These are phyloP conservation scores for Lasiodiplodia gonubiensis DNA, from an alignment of 2,329 filamentous ascomycete genomes.

Conservation along the genomic window DNA sequence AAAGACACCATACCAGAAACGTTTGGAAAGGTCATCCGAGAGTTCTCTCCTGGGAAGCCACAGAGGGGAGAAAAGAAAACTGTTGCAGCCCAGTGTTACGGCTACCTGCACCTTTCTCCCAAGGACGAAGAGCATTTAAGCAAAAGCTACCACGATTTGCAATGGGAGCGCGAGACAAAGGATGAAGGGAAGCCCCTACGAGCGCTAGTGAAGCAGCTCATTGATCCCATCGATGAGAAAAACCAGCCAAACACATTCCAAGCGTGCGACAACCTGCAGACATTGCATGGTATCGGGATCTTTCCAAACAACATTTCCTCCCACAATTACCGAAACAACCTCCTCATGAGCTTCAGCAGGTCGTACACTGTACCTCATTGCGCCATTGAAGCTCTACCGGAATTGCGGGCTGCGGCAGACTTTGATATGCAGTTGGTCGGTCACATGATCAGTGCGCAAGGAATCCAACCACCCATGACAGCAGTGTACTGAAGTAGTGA, in stretches of 20 bases:
- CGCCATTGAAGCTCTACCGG: background rate
- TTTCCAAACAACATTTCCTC: background rate
- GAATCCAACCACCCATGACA: background rate
- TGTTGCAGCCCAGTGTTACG: constrained; percentile 1
- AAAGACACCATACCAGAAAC: background rate
- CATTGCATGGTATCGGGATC: background rate
- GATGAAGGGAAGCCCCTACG: constrained; percentile 3
- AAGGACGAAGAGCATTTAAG: background rate
- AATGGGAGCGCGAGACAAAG: background rate
- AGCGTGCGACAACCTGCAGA: background rate
- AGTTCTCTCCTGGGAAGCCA: background rate
- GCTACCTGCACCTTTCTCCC: background rate
- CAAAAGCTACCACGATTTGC: background rate
- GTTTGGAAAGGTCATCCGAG: background rate
- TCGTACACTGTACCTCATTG: constrained; percentile 5
- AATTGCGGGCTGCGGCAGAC: background rate
- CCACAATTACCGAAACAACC: background rate
- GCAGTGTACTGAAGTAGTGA: background rate
- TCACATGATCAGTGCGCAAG: background rate
- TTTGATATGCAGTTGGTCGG: background rate
- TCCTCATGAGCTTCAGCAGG: background rate
- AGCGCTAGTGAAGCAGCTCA: constrained; percentile 13
- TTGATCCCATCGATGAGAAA: background rate
- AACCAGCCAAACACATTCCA: background rate
- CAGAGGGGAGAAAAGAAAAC: background rate